phyloP scores from a whole-genome alignment of 2,329 filamentous ascomycete species.

The Neurospora sp. region DNA sequence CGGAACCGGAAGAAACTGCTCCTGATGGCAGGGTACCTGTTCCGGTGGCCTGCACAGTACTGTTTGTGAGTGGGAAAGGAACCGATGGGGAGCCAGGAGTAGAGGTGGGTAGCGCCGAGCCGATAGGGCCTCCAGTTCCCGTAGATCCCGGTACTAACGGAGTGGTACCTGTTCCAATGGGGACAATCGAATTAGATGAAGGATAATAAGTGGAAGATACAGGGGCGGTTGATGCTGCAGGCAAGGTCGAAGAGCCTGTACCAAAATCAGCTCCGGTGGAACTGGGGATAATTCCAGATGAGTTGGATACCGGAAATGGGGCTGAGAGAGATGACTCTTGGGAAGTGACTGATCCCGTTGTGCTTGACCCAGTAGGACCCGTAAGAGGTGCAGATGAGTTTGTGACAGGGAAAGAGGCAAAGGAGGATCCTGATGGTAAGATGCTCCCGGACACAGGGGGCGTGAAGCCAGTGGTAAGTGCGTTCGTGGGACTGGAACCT shows the following conservation, averaged over 20 bases:
- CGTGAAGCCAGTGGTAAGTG: neutral
- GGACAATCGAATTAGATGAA: neutral
- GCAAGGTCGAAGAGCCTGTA: neutral
- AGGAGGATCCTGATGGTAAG: neutral
- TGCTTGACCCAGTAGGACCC: neutral
- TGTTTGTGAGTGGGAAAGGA: conserved; percentile 10
- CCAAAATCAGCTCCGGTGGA: neutral
- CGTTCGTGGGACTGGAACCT: neutral
- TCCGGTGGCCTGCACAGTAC: neutral
- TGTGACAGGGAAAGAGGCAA: neutral
- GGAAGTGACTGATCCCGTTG: neutral
- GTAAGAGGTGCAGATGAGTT: neutral
- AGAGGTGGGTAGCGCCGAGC: neutral
- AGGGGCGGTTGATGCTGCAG: conserved; percentile 1
- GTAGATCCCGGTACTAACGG: neutral
- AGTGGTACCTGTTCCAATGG: neutral
- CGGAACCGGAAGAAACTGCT: neutral
- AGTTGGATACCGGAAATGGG: neutral
- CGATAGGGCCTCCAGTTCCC: neutral
- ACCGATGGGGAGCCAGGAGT: conserved; percentile 1
- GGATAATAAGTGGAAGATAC: neutral
- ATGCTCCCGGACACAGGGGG: neutral
- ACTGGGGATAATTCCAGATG: neutral
- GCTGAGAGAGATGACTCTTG: neutral
- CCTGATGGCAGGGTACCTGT: neutral